Evolutionary conservation across 1,284 basidiomycete species (phyloP).

Genomic region (Pulveroboletus sp.): DNA sequence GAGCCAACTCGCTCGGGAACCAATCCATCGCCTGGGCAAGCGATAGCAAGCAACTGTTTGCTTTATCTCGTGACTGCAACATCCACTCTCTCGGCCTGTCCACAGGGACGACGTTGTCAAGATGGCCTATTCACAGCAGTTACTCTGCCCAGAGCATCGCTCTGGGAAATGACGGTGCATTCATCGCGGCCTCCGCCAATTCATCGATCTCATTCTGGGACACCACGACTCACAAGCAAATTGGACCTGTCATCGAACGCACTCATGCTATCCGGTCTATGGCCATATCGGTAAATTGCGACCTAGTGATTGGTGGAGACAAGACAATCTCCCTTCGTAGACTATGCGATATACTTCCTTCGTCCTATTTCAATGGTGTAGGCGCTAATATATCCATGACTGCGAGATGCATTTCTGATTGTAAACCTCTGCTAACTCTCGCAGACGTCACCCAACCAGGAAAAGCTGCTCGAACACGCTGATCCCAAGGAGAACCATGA

Average conservation of each 20-base stretch:
- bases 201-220: not conserved
- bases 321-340: not conserved
- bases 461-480: no score
- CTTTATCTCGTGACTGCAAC: not conserved
- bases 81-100: no score
- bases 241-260: not conserved
- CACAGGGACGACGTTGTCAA: not conserved
- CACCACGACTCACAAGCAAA: not conserved
- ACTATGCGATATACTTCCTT: not conserved
- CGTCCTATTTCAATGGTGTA: not conserved
- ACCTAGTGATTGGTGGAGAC: not conserved
- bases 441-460: no score
- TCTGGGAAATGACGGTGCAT: not conserved
- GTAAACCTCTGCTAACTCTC: no score
- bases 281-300: not conserved
- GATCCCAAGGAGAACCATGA: no score
- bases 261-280: not conserved
- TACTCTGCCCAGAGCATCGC: not conserved
- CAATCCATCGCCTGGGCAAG: not conserved
- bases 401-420: no score
- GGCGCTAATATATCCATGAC: no score
- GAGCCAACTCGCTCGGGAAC: not conserved
- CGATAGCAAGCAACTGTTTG: not conserved
- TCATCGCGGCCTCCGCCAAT: not conserved
- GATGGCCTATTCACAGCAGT: not conserved